Conservation (phyloP, 2,329 filamentous ascomycete genomes). For the Raffaelea deltoideospora region DNA sequence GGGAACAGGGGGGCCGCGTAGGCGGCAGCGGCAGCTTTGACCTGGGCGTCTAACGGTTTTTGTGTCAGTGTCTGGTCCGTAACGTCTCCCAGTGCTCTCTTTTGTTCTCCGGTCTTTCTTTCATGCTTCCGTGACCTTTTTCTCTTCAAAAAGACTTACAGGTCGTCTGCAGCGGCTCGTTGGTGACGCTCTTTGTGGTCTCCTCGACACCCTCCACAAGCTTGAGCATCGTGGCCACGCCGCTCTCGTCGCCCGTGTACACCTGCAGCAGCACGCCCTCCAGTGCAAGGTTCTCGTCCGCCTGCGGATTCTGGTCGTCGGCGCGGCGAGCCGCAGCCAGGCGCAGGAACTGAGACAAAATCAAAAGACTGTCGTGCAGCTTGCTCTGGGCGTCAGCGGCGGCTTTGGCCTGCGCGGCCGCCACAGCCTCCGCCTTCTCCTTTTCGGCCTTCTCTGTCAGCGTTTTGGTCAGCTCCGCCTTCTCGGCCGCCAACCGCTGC, state of each 20-base stretch:
- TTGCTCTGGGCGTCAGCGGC: constrained; percentile 36
- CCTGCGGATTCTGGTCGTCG: constrained; percentile 47
- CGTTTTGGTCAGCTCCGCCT: constrained; percentile 43
- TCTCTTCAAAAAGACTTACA: no score
- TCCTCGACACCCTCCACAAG: constrained; percentile 60
- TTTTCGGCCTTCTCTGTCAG: constrained; percentile 35
- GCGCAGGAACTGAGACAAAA: constrained; percentile 65
- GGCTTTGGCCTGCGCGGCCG: constrained; percentile 39
- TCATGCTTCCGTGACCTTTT: no score
- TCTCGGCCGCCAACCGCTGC: constrained; percentile 39
- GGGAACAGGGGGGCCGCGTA: constrained; percentile 30
- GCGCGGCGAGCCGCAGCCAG: constrained; percentile 62
- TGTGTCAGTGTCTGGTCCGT: no score
- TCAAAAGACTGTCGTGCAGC: constrained; percentile 50
- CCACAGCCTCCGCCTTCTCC: constrained; percentile 36
- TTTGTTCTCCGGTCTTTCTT: no score
- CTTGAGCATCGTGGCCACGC: constrained; percentile 61
- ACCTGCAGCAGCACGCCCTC: constrained; percentile 67
- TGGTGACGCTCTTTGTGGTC: constrained; percentile 46
- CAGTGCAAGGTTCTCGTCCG: constrained; percentile 65
- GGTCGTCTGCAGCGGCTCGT: constrained; percentile 50
- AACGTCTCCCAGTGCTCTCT: no score
- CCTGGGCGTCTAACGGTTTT: constrained; percentile 32
- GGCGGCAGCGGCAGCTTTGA: constrained; percentile 39
- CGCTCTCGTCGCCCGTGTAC: constrained; percentile 62